These are phyloP conservation scores for Tylopilus sp. DNA, from an alignment of 1,284 basidiomycete species.

Conservation along the genomic window DNA sequence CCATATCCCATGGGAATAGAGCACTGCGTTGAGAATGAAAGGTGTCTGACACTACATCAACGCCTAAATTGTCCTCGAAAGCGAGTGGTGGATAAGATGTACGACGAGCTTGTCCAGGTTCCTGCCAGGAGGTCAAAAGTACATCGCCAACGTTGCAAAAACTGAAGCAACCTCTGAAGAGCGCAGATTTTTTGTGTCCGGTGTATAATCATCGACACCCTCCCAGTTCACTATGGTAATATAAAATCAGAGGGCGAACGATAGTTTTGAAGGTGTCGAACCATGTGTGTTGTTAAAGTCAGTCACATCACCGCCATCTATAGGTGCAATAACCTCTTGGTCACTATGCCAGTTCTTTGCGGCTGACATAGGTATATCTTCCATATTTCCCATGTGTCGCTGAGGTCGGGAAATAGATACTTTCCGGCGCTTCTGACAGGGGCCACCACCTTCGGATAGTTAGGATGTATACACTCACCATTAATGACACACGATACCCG, in stretches of 20 bases:
- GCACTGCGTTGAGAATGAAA: conserved; percentile 63
- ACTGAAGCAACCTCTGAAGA: conserved; percentile 62
- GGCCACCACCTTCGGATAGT: conserved; percentile 18
- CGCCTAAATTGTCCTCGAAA: conserved; percentile 47
- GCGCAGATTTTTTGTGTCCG: conserved; percentile 36
- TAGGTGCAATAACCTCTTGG: conserved; percentile 1
- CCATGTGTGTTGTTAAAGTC: conserved; percentile 29
- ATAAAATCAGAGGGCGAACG: conserved; percentile 1
- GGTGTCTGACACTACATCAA: conserved; percentile 42
- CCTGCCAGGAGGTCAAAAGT: conserved; percentile 43
- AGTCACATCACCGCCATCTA: conserved; percentile 17
- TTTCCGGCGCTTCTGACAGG: conserved; percentile 29
- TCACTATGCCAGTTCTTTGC: conserved; percentile 6
- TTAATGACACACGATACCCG: conserved; percentile 7
- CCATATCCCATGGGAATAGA: conserved; percentile 81
- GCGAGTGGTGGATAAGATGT: conserved; percentile 54
- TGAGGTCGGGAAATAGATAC: conserved; percentile 5
- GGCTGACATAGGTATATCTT: neutral
- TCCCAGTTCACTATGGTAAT: conserved; percentile 24
- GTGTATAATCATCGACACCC: conserved; percentile 14
- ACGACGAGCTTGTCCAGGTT: conserved; percentile 73
- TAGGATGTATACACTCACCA: neutral
- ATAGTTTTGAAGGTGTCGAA: conserved; percentile 15
- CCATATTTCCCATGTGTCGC: neutral
- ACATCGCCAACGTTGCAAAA: neutral